Evolutionary conservation across 768 basidiomycete species (phyloP).

Genomic region (Phanerodontia chrysosporium): DNA sequence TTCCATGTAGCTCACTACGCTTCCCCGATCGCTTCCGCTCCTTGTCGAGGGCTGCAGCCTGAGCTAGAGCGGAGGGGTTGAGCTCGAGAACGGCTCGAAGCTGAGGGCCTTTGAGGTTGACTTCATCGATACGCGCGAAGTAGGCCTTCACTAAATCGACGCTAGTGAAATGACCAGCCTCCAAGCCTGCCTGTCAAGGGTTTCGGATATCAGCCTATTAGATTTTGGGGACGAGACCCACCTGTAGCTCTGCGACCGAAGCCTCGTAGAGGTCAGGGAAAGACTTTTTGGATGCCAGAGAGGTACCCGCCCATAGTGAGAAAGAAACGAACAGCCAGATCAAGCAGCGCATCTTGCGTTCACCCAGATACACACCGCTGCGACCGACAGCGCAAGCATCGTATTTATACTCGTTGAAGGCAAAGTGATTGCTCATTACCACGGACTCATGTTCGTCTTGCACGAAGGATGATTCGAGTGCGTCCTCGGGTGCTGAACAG

Average conservation of each 20-base stretch:
- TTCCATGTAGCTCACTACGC: slow-evolving; percentile 30
- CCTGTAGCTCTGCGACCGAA: slow-evolving; percentile 44
- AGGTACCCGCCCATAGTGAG: background rate
- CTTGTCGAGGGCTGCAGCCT: slow-evolving; percentile 37
- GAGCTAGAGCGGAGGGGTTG: slow-evolving; percentile 47
- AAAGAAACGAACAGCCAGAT: background rate
- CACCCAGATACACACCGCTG: background rate
- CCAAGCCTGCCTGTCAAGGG: slow-evolving; percentile 42
- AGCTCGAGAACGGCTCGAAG: slow-evolving; percentile 57
- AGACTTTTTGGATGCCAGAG: background rate
- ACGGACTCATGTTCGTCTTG: background rate
- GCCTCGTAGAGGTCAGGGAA: slow-evolving; percentile 61
- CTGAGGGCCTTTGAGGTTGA: slow-evolving; percentile 55
- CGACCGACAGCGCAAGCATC: background rate
- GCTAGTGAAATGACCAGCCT: slow-evolving; percentile 49
- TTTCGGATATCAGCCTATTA: background rate
- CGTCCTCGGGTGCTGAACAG: background rate
- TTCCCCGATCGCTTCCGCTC: slow-evolving; percentile 16
- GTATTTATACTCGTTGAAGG: background rate
- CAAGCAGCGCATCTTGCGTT: background rate
- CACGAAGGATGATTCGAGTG: background rate
- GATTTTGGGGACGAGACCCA: background rate
- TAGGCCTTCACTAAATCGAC: slow-evolving; percentile 68
- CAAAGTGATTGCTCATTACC: background rate
- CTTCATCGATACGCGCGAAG: slow-evolving; percentile 62